Conservation (phyloP, 2,329 filamentous ascomycete species). For the Penicillium italicum region DNA sequence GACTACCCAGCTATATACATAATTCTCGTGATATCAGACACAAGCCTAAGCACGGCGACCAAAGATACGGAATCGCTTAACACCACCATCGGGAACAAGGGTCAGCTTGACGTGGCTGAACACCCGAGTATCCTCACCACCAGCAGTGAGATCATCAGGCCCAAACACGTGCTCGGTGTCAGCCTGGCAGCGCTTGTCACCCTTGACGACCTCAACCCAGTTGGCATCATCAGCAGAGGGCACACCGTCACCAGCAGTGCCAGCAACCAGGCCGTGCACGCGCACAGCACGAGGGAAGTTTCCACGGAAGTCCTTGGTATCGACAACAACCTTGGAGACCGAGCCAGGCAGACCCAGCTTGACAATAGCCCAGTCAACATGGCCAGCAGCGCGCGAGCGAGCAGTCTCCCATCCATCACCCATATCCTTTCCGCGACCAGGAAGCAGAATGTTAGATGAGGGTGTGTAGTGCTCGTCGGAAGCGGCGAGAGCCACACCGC, state of each 20-base stretch:
- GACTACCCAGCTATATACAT: conserved; percentile 1
- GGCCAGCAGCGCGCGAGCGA: conserved; percentile 37
- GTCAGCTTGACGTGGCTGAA: conserved; percentile 86
- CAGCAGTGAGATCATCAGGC: conserved; percentile 16
- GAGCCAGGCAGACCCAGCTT: conserved; percentile 40
- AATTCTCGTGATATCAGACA: not conserved
- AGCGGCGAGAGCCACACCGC: conserved; percentile 39
- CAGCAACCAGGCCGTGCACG: conserved; percentile 35
- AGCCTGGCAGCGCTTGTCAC: conserved; percentile 38
- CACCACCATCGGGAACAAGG: conserved; percentile 89
- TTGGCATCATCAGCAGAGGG: conserved; percentile 34
- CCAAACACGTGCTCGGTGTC: conserved; percentile 44
- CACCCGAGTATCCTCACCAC: conserved; percentile 60
- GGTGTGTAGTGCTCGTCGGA: conserved; percentile 45
- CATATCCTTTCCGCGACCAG: conserved; percentile 45
- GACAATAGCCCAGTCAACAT: conserved; percentile 44
- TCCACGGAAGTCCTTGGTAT: conserved; percentile 46
- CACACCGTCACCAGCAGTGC: conserved; percentile 15
- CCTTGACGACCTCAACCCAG: conserved; percentile 38
- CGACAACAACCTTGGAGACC: conserved; percentile 40
- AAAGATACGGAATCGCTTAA: conserved; percentile 79
- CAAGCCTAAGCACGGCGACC: conserved; percentile 51
- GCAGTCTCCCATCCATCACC: conserved; percentile 47
- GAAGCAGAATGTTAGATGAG: conserved; percentile 40
- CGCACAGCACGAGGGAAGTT: conserved; percentile 43